Evolutionary conservation across 2,329 filamentous ascomycete species (phyloP), one percentile per base, ranked within the genome.

Genomic region (Penicillium sp.): DNA sequence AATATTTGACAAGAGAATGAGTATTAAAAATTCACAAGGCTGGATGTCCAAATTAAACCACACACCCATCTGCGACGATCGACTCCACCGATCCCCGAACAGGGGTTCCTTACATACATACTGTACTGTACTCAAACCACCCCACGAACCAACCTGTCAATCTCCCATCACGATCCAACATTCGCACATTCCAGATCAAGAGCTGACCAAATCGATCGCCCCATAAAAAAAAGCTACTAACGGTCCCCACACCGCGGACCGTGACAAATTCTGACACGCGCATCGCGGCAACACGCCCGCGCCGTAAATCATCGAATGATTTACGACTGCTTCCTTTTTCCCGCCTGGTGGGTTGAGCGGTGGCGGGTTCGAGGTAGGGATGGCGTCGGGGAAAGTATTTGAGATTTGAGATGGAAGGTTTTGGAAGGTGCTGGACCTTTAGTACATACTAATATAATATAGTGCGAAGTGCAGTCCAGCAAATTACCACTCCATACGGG

Each of bases 251-350:
- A 50, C 28, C 28, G 10, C 28, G 47, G 47, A 50, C 47, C 59
- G 62, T 70, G 65, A 69, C 66, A 69, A 69, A 70, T 70, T 42
- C 30, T 62, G 61, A 67, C 59, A 61, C 62, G 56, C 58, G 63
- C 28, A 28, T 6, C 28, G 28, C 28, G 28, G 28, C 42, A 47
- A 58, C 50, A 33, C 44, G 54, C 54, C 64, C 54, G 5, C 47
- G 7, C 22, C 17, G 28, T n/a, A 22, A 35, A 19, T 22, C 35
- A 22, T 35, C 26, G 47, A 50, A 15, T 59, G 30, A 61, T 64
- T 60, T 37, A 56, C 40, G 53, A 47, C 19, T 30, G 45, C 12
- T 9, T 37, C 19, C 5, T 24, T n/a, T 33, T 45, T 35, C 19
- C 24, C 35, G 24, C 24, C 3, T 47, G 4, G 13, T 47, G 44